Conservation (phyloP, 2,329 filamentous ascomycete species). For the Lasiodiplodia citricola region DNA sequence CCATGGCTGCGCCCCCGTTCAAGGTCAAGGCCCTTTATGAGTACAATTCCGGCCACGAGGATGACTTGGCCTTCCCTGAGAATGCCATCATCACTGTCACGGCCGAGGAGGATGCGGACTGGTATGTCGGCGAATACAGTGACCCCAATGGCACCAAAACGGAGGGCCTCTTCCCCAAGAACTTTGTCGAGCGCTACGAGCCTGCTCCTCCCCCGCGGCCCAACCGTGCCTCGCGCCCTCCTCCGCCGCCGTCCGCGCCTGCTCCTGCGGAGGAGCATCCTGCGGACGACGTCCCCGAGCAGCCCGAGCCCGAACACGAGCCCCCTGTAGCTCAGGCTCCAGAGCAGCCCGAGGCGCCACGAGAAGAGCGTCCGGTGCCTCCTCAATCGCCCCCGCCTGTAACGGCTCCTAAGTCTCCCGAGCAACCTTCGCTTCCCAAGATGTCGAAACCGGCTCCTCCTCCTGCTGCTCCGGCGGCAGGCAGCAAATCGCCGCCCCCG, state of each 20-base stretch:
- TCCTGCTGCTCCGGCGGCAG: slow-evolving; percentile 40
- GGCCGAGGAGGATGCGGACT: slow-evolving; percentile 89
- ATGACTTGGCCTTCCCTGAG: slow-evolving; percentile 85
- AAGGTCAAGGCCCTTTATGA: slow-evolving; percentile 97
- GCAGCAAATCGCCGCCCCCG: slow-evolving; percentile 67
- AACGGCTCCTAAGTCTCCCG: slow-evolving; percentile 46
- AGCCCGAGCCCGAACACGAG: slow-evolving; percentile 14
- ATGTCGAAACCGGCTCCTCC: slow-evolving; percentile 49
- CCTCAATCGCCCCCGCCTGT: slow-evolving; percentile 38
- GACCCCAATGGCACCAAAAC: slow-evolving; percentile 75
- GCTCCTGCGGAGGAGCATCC: slow-evolving; percentile 30
- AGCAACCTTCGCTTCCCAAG: slow-evolving; percentile 37
- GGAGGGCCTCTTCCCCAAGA: slow-evolving; percentile 90
- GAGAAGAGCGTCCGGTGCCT: slow-evolving; percentile 18
- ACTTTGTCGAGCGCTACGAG: slow-evolving; percentile 97
- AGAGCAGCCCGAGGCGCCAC: slow-evolving; percentile 12
- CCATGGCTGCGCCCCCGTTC: slow-evolving; percentile 55
- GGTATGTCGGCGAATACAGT: slow-evolving; percentile 88
- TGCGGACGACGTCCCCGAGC: slow-evolving; percentile 12
- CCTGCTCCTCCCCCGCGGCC: slow-evolving; percentile 88
- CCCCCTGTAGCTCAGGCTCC: slow-evolving; percentile 17
- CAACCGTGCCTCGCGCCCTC: slow-evolving; percentile 65
- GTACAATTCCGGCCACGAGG: slow-evolving; percentile 89
- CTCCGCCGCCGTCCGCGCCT: slow-evolving; percentile 43
- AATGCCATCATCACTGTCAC: slow-evolving; percentile 95